phyloP scores from a whole-genome alignment of 352 stramenopile species.

The Pythium aristosporum region DNA sequence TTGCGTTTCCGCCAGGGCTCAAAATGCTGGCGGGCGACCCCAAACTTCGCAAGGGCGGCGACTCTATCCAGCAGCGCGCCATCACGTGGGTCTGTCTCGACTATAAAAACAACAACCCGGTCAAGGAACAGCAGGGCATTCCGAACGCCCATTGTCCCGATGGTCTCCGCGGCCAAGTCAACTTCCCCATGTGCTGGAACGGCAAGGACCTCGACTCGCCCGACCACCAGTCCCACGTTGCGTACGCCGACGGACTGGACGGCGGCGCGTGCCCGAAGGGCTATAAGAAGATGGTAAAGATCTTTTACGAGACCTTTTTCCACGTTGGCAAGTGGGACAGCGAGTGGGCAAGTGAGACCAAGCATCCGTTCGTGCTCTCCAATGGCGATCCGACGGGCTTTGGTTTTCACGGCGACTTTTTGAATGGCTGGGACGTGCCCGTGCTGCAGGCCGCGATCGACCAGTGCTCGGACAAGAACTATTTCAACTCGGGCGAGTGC shows the following conservation, averaged over 20 bases:
- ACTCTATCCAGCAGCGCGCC: slow-evolving; percentile 40
- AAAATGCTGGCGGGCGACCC: slow-evolving; percentile 53
- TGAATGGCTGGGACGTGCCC: slow-evolving; percentile 47
- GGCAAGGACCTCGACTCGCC: slow-evolving; percentile 43
- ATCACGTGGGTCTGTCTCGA: slow-evolving; percentile 53
- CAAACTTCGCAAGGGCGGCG: slow-evolving; percentile 30
- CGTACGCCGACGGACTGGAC: slow-evolving; percentile 44
- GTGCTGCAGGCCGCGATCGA: slow-evolving; percentile 45
- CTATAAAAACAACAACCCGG: slow-evolving; percentile 35
- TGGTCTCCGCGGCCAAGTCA: slow-evolving; percentile 47
- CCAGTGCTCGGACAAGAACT: slow-evolving; percentile 46
- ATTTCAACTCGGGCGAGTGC: slow-evolving; percentile 51
- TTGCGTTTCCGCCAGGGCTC: slow-evolving; percentile 42
- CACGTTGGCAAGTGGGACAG: slow-evolving; percentile 45
- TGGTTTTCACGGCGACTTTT: slow-evolving; percentile 54
- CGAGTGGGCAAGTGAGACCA: slow-evolving; percentile 38
- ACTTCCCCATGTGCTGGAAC: slow-evolving; percentile 61
- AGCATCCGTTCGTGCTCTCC: slow-evolving; percentile 51
- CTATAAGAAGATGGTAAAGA: slow-evolving; percentile 60
- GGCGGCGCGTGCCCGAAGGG: slow-evolving; percentile 36
- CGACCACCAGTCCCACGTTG: slow-evolving; percentile 52
- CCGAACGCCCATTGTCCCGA: slow-evolving; percentile 45
- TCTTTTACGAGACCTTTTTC: slow-evolving; percentile 61
- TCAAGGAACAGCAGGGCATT: slow-evolving; percentile 44
- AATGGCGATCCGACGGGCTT: slow-evolving; percentile 50